Conservation (phyloP, 306 rosid genomes). For the Fagus crenata region DNA sequence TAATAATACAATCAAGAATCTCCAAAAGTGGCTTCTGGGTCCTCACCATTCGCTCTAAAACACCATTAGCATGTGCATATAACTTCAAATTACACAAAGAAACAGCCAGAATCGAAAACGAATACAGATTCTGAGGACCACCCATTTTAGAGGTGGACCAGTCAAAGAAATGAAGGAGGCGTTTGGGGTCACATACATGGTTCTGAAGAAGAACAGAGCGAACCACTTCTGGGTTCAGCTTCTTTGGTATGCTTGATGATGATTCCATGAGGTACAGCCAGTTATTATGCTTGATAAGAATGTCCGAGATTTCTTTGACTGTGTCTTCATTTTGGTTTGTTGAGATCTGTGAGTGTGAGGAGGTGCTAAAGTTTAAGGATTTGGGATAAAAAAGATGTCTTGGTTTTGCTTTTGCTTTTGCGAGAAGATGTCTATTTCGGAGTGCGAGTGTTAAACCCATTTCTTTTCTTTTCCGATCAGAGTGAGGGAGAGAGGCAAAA, state of each 20-base stretch:
- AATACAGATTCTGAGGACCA: slow-evolving; percentile 35
- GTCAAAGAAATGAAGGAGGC: slow-evolving; percentile 40
- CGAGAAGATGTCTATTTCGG: not conserved
- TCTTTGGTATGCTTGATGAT: slow-evolving; percentile 13
- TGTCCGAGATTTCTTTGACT: slow-evolving; percentile 28
- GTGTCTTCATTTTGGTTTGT: slow-evolving; percentile 3
- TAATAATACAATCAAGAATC: slow-evolving; percentile 38
- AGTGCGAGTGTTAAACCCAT: slow-evolving; percentile 1
- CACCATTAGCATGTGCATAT: slow-evolving; percentile 27
- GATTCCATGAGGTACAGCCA: slow-evolving; percentile 36
- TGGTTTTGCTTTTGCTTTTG: not conserved
- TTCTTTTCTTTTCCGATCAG: not conserved
- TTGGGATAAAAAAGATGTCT: not conserved
- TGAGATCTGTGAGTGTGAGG: slow-evolving; percentile 1
- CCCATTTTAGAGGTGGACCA: slow-evolving; percentile 42
- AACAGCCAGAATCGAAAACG: slow-evolving; percentile 47
- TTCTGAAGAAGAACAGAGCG: slow-evolving; percentile 32
- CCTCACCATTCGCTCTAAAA: slow-evolving; percentile 41
- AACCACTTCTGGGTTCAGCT: slow-evolving; percentile 44
- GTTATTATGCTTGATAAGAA: slow-evolving; percentile 28
- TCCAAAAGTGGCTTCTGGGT: slow-evolving; percentile 36
- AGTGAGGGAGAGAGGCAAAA: no score
- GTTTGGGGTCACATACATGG: slow-evolving; percentile 31
- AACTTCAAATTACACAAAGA: slow-evolving; percentile 42
- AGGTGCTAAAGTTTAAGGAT: slow-evolving; percentile 15